These are phyloP conservation scores for Detonula confervacea DNA, from an alignment of 352 stramenopile species.

Conservation along the genomic window DNA sequence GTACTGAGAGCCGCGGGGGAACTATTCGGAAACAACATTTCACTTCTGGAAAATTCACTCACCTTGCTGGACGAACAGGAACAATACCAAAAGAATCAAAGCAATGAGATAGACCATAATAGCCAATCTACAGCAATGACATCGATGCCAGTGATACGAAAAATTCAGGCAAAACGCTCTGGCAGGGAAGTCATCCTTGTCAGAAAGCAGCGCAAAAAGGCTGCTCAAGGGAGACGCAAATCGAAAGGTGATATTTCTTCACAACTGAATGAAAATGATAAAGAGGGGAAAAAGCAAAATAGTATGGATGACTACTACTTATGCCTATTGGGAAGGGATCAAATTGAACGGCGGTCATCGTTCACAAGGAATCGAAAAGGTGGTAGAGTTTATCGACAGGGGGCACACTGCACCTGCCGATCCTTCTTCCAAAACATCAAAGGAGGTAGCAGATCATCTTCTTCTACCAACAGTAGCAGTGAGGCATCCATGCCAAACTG, in stretches of 20 bases:
- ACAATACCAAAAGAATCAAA: constrained; percentile 20
- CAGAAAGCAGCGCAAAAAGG: constrained; percentile 24
- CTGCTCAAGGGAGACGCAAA: neutral
- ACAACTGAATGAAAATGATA: neutral
- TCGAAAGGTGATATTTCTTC: neutral
- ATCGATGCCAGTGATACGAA: constrained; percentile 24
- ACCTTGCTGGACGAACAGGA: constrained; percentile 45
- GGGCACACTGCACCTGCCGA: constrained; percentile 44
- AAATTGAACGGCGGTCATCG: neutral
- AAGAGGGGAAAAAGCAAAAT: neutral
- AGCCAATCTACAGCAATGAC: neutral
- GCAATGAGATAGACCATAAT: neutral
- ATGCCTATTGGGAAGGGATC: constrained; percentile 37
- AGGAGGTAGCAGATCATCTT: constrained; percentile 4
- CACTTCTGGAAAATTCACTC: constrained; percentile 44
- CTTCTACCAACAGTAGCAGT: neutral
- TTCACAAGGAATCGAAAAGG: constrained; percentile 9
- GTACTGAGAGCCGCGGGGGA: constrained; percentile 35
- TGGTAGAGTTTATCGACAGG: constrained; percentile 7
- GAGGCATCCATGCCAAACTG: neutral
- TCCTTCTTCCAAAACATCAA: constrained; percentile 53
- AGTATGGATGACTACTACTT: constrained; percentile 43
- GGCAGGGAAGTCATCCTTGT: constrained; percentile 33
- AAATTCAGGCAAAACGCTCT: constrained; percentile 36
- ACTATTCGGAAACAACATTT: constrained; percentile 27